phyloP scores from a whole-genome alignment of 2,329 filamentous ascomycete species.

The Akanthomyces muscarius region DNA sequence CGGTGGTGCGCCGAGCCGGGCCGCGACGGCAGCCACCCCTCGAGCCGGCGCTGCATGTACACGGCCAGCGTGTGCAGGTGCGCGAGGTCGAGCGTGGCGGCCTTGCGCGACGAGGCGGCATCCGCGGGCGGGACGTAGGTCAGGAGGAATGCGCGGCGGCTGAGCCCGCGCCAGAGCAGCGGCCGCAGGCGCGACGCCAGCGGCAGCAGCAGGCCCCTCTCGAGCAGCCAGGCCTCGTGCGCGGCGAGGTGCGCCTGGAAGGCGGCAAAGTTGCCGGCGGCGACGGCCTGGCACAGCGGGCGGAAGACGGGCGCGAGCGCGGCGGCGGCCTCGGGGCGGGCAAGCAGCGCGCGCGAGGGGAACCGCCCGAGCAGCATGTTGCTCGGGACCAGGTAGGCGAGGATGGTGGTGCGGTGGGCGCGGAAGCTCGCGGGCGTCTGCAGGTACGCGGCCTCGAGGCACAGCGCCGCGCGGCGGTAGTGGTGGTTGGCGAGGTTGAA shows the following conservation, averaged over 20 bases:
- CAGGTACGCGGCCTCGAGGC: conserved; percentile 74
- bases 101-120: conserved; percentile 48
- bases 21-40: conserved; percentile 49
- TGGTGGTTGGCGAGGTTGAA: conserved; percentile 84
- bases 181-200: conserved; percentile 74
- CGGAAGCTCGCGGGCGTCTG: conserved; percentile 60
- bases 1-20: conserved; percentile 27
- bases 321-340: conserved; percentile 63
- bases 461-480: conserved; percentile 71
- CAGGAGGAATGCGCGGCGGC: conserved; percentile 72
- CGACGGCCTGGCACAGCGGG: conserved; percentile 69
- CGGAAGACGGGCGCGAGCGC: conserved; percentile 63
- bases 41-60: conserved; percentile 61
- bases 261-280: conserved; percentile 66
- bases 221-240: conserved; percentile 69
- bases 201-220: conserved; percentile 70
- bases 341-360: conserved; percentile 63
- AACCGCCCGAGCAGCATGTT: conserved; percentile 85
- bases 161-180: conserved; percentile 78
- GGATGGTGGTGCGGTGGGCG: conserved; percentile 72
- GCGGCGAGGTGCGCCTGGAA: conserved; percentile 67
- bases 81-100: conserved; percentile 70
- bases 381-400: conserved; percentile 76
- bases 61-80: conserved; percentile 62
- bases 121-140: conserved; percentile 60